A percentile compares a stretch with the other conserved stretches of the same genome.
Evolutionary conservation across 2,329 filamentous ascomycete genomes (phyloP).

Genomic region (Curvularia sp.): DNA sequence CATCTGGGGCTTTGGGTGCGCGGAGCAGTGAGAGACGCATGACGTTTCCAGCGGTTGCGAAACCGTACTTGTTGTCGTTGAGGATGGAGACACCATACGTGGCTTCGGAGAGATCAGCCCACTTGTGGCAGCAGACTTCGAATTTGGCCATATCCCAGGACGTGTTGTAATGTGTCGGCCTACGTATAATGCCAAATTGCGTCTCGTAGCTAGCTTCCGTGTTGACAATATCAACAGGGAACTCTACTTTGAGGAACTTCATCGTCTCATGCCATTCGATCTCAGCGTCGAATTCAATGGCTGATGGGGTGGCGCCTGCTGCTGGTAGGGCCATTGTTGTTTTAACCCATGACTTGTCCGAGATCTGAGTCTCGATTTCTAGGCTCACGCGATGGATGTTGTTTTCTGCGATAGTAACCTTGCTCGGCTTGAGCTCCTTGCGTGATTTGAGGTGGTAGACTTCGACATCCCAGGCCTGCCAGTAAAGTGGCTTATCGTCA

Average conservation of each 20-base stretch:
- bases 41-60: constrained; percentile 84
- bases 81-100: constrained; percentile 90
- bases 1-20: constrained; percentile 90
- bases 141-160: constrained; percentile 98
- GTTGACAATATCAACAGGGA: constrained; percentile 89
- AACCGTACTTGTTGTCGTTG: constrained; percentile 96
- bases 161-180: constrained; percentile 98
- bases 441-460: constrained; percentile 92
- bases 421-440: constrained; percentile 72
- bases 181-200: constrained; percentile 85
- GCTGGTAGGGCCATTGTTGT: constrained; percentile 83
- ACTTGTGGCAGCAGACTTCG: constrained; percentile 95
- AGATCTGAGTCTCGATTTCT: constrained; percentile 84
- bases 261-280: constrained; percentile 98
- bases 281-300: constrained; percentile 79
- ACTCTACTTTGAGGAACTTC: constrained; percentile 99
- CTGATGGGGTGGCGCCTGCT: constrained; percentile 68
- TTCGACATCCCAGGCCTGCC: constrained; percentile 98
- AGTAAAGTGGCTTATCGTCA: constrained; percentile 96
- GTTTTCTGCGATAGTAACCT: constrained; percentile 74
- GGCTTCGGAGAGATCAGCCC: constrained; percentile 86
- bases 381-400: constrained; percentile 80
- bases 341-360: constrained; percentile 82
- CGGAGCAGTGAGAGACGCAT: constrained; percentile 90
- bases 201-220: constrained; percentile 95